These are phyloP conservation scores for Funneliformis geosporum DNA, from an alignment of 192 early-diverging fungal genomes.

Conservation along the genomic window DNA sequence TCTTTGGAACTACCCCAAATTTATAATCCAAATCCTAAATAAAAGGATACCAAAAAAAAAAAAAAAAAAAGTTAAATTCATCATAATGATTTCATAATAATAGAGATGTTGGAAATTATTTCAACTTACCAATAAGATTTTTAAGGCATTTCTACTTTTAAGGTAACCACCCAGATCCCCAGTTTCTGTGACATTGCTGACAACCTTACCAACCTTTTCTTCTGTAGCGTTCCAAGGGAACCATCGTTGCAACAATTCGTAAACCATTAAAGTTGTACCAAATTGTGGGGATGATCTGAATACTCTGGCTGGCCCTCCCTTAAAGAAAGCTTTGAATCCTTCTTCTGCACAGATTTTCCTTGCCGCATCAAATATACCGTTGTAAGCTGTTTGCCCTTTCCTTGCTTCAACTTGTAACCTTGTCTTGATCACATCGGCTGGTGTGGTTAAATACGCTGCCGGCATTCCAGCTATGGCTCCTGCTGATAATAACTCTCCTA, in stretches of 20 bases:
- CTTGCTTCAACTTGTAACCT: slow-evolving; percentile 92
- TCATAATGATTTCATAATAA: not conserved
- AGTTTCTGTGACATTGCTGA: slow-evolving; percentile 17
- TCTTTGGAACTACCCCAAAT: slow-evolving; percentile 24
- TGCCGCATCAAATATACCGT: slow-evolving; percentile 82
- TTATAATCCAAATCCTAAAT: slow-evolving; percentile 32
- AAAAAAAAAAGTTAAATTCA: not conserved
- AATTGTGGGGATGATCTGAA: slow-evolving; percentile 95
- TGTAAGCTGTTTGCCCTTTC: slow-evolving; percentile 85
- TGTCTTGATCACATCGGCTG: slow-evolving; percentile 98
- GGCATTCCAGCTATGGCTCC: slow-evolving; percentile 97
- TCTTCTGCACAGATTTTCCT: slow-evolving; percentile 88
- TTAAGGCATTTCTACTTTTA: slow-evolving; percentile 57
- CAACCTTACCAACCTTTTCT: slow-evolving; percentile 26
- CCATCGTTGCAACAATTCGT: slow-evolving; percentile 81
- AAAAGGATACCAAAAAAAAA: too few relatives aligned
- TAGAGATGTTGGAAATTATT: not conserved
- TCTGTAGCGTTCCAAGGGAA: slow-evolving; percentile 53
- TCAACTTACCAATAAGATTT: slow-evolving; percentile 48
- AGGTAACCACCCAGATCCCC: slow-evolving; percentile 46
- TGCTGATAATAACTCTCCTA: slow-evolving; percentile 73
- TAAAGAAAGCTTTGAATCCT: slow-evolving; percentile 95
- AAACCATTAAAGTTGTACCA: slow-evolving; percentile 92
- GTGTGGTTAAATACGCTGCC: slow-evolving; percentile 95
- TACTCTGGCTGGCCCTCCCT: slow-evolving; percentile 93